These are phyloP conservation scores for Cladorrhinum sp. DNA, from an alignment of 2,329 filamentous ascomycete species.

Conservation along the genomic window DNA sequence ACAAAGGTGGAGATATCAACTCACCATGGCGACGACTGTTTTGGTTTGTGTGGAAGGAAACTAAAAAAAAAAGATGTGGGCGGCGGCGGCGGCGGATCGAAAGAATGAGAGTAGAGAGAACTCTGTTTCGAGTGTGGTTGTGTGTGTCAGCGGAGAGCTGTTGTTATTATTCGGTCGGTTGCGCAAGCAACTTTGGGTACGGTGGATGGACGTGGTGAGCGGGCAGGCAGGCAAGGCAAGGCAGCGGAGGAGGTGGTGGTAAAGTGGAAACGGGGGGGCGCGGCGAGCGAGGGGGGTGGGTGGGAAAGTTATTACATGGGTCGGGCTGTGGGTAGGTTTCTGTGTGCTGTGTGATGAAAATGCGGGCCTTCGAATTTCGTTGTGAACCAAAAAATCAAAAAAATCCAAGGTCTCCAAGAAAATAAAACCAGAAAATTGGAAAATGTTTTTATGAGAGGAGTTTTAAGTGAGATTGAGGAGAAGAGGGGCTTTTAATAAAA, in stretches of 20 bases:
- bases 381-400: not conserved
- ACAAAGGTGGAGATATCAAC: not conserved
- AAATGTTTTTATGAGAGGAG: not conserved
- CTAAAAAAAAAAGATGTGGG: not conserved
- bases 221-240: not conserved
- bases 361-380: not conserved
- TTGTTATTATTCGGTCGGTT: not conserved
- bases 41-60: not conserved
- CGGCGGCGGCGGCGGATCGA: not conserved
- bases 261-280: not conserved
- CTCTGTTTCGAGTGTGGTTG: not conserved
- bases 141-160: no score
- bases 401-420: not conserved
- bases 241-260: not conserved
- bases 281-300: not conserved
- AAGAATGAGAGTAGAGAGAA: not conserved
- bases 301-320: not conserved
- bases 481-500: not conserved
- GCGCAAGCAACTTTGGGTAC: not conserved
- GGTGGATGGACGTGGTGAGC: not conserved
- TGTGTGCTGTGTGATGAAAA: not conserved
- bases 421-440: not conserved
- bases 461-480: no score
- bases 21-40: slow-evolving; percentile 1
- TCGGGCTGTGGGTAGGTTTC: not conserved